Conservation (phyloP, 345 rosid species). For the Turritis glabra region DNA sequence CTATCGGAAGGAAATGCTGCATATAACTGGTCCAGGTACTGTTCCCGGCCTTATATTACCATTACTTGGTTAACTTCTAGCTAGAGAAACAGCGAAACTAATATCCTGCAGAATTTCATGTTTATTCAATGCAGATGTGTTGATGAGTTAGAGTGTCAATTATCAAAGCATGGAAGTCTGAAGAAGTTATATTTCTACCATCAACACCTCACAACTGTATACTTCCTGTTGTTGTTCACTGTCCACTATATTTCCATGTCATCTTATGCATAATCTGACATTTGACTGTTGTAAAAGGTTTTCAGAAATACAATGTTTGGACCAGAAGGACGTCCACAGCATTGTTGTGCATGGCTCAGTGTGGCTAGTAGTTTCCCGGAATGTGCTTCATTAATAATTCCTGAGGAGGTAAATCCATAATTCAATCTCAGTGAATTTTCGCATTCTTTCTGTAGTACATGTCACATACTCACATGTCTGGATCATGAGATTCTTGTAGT, state of each 20-base stretch:
- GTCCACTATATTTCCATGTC: constrained; percentile 14
- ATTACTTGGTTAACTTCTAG: constrained; percentile 13
- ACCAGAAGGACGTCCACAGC: constrained; percentile 99
- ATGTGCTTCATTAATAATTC: constrained; percentile 91
- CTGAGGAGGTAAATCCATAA: constrained; percentile 77
- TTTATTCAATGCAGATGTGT: constrained; percentile 68
- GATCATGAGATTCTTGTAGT: constrained; percentile 23
- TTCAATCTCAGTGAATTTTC: neutral
- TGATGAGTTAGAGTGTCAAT: constrained; percentile 88
- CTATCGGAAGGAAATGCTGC: constrained; percentile 99
- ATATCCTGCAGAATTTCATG: neutral
- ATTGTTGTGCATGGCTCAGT: constrained; percentile 99
- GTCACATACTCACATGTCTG: no score
- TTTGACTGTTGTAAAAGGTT: constrained; percentile 55
- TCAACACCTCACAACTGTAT: constrained; percentile 92
- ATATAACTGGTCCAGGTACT: constrained; percentile 96
- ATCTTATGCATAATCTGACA: constrained; percentile 31
- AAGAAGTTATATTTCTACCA: constrained; percentile 89
- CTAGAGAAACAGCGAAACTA: constrained; percentile 14
- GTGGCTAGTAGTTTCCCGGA: constrained; percentile 98
- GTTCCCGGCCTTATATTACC: constrained; percentile 12
- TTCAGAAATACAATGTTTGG: constrained; percentile 99
- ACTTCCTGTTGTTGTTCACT: constrained; percentile 6
- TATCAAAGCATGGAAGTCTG: constrained; percentile 96
- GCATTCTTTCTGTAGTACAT: constrained; percentile 2